Percentiles rank a stretch among this genome's conserved stretches.
Conservation (phyloP, 176 grass and related monocot species). For the Tillandsia leiboldiana region DNA sequence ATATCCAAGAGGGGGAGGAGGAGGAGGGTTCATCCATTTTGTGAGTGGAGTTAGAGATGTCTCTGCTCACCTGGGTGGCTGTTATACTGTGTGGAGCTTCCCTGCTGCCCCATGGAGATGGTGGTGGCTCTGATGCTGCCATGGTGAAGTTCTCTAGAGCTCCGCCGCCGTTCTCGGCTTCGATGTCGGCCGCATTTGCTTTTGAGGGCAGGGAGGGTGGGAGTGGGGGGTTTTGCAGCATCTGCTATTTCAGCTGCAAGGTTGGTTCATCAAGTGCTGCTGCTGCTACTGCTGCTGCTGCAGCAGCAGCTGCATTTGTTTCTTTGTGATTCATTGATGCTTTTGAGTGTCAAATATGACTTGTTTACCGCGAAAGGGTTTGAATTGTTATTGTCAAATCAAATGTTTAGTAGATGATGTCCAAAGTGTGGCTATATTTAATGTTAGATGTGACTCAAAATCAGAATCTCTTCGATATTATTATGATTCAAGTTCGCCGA, state of each 20-base stretch:
- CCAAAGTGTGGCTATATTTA: too few species aligned
- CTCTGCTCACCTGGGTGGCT: neutral
- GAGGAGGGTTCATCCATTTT: neutral
- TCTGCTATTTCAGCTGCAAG: conserved; percentile 63
- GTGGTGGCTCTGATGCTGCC: conserved; percentile 13
- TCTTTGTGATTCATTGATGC: neutral
- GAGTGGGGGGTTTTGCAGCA: conserved; percentile 31
- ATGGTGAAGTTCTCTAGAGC: conserved; percentile 29
- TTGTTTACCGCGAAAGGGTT: too few species aligned
- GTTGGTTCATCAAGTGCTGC: conserved; percentile 19
- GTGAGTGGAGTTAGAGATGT: neutral
- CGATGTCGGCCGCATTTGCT: conserved; percentile 40
- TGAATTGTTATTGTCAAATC: too few species aligned
- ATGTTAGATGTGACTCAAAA: too few species aligned
- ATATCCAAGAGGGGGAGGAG: too few species aligned
- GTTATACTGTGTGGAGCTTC: neutral
- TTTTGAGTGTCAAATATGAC: neutral
- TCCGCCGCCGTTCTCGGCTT: conserved; percentile 41
- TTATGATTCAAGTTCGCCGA: too few species aligned
- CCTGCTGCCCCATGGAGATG: conserved; percentile 3
- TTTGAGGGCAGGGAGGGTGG: conserved; percentile 37
- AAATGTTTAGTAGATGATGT: too few species aligned
- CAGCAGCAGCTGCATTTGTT: neutral
- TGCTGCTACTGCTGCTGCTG: too few species aligned
- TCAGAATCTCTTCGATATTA: too few species aligned